These are phyloP conservation scores for Pichia sp. DNA, from an alignment of 1,139 yeast genomes.

Conservation along the genomic window DNA sequence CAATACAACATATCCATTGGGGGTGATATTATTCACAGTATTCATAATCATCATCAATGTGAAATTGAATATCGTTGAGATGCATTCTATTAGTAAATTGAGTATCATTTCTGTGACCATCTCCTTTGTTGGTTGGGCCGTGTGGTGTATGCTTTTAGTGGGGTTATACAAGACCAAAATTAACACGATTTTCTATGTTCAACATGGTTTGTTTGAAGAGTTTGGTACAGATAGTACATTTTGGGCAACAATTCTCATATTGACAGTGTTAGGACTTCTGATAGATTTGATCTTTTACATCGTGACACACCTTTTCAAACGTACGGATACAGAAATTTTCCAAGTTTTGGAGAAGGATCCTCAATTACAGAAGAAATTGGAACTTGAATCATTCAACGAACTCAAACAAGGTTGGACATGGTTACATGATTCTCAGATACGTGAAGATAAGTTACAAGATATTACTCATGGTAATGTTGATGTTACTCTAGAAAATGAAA, in stretches of 20 bases:
- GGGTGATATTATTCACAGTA: conserved; percentile 67
- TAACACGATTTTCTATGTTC: conserved; percentile 64
- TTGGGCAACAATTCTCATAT: conserved; percentile 71
- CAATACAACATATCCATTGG: conserved; percentile 74
- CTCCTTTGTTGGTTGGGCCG: conserved; percentile 83
- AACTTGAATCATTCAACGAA: conserved; percentile 63
- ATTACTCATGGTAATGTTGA: background rate
- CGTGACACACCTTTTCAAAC: conserved; percentile 46
- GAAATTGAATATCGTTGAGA: conserved; percentile 76
- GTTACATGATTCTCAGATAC: conserved; percentile 33
- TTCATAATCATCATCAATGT: conserved; percentile 66
- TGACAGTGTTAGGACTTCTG: conserved; percentile 50
- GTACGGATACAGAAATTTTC: conserved; percentile 75
- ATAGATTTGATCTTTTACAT: conserved; percentile 62
- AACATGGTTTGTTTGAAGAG: conserved; percentile 54
- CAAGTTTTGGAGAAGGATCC: conserved; percentile 68
- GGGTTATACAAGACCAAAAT: conserved; percentile 53
- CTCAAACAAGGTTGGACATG: conserved; percentile 79
- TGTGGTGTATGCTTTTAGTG: conserved; percentile 79
- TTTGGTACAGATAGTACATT: conserved; percentile 78
- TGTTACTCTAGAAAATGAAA: conserved; percentile 20
- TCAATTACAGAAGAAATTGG: conserved; percentile 61
- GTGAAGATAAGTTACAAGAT: conserved; percentile 23
- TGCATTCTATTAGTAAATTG: conserved; percentile 71
- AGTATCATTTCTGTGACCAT: conserved; percentile 62